phyloP scores from a whole-genome alignment of 768 basidiomycete genomes.

The Pisolithus marmoratus region DNA sequence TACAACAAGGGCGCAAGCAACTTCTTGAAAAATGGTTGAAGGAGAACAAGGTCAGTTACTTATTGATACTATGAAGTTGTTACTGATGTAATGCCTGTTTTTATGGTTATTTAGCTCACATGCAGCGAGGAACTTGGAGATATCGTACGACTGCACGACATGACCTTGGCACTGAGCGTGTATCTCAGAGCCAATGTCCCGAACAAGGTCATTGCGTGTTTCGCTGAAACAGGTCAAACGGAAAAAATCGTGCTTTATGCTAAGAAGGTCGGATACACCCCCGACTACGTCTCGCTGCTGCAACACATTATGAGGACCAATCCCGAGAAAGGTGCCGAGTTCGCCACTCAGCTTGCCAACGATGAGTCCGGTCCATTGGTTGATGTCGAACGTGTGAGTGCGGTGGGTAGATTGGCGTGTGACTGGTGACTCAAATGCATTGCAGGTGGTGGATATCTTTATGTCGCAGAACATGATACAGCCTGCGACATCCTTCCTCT shows the following conservation, averaged over 20 bases:
- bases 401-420: neutral
- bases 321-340: constrained; percentile 97
- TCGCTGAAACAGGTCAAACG: constrained; percentile 96
- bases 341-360: constrained; percentile 90
- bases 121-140: constrained; percentile 99
- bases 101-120: constrained; percentile 59
- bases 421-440: neutral
- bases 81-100: neutral
- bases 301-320: constrained; percentile 96
- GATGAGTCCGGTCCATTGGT: constrained; percentile 90
- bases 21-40: constrained; percentile 98
- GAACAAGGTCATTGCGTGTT: constrained; percentile 98
- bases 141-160: constrained; percentile 89
- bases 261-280: constrained; percentile 92
- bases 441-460: constrained; percentile 93
- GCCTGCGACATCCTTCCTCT: constrained; percentile 94
- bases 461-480: constrained; percentile 99
- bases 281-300: constrained; percentile 87
- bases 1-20: constrained; percentile 95
- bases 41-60: constrained; percentile 81
- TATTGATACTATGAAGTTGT: neutral
- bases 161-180: constrained; percentile 95
- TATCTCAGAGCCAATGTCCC: constrained; percentile 97
- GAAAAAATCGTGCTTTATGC: constrained; percentile 98
- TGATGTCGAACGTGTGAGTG: constrained; percentile 79